phyloP scores from a whole-genome alignment of 2,329 filamentous ascomycete species.

The Pestalotiopsis sp. region DNA sequence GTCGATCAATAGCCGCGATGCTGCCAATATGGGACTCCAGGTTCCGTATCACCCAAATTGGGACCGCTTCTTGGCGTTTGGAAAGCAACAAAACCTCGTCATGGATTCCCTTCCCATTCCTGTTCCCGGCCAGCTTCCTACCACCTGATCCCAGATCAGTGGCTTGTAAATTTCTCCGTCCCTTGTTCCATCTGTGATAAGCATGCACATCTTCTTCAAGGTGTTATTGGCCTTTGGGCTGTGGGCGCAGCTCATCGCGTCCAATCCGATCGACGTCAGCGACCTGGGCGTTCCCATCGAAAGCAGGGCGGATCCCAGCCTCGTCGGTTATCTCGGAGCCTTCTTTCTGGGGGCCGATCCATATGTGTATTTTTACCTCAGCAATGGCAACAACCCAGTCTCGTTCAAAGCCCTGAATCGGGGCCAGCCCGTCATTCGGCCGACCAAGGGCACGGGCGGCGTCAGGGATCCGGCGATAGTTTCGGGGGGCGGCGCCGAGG shows the following conservation, averaged over 20 bases:
- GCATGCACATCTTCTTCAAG: neutral
- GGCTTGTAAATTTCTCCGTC: neutral
- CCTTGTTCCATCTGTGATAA: neutral
- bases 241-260: neutral
- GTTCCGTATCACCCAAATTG: neutral
- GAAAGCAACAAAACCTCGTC: neutral
- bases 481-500: conserved; percentile 46
- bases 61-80: conserved; percentile 3
- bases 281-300: conserved; percentile 3
- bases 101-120: neutral
- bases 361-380: conserved; percentile 56
- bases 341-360: conserved; percentile 59
- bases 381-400: conserved; percentile 52
- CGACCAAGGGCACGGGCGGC: conserved; percentile 53
- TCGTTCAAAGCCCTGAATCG: conserved; percentile 52
- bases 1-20: neutral
- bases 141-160: neutral
- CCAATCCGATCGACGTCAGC: neutral
- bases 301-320: conserved; percentile 37
- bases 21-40: neutral
- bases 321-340: conserved; percentile 55
- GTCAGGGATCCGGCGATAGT: conserved; percentile 56
- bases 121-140: neutral
- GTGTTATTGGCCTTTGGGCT: neutral
- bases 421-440: conserved; percentile 49